Evolutionary conservation across 495 filamentous ascomycete species (phyloP).

Genomic region (Parachaetomium inaequale): DNA sequence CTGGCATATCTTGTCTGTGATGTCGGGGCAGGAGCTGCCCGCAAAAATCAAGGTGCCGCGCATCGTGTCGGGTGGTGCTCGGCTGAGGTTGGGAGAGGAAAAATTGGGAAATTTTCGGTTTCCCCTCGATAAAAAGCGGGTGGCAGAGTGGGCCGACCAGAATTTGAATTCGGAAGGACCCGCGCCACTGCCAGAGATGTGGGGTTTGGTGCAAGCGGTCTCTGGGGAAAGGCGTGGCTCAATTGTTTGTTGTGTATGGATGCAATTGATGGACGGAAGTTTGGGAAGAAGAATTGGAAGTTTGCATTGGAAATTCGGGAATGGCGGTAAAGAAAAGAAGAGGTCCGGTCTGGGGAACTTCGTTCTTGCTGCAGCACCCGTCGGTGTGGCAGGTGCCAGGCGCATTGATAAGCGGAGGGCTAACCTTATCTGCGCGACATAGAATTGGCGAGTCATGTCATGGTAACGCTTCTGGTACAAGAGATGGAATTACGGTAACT

Average conservation of each 20-base stretch:
- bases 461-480: too few species aligned
- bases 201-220: not conserved
- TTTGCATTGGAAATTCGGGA: not conserved
- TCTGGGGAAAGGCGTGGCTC: not conserved
- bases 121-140: constrained; percentile 11
- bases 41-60: constrained; percentile 56
- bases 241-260: not conserved
- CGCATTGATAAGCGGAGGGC: too few species aligned
- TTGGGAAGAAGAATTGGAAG: not conserved
- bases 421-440: too few species aligned
- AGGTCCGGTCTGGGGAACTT: too few species aligned
- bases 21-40: constrained; percentile 54
- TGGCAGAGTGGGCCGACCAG: constrained; percentile 11
- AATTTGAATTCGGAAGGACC: constrained; percentile 3
- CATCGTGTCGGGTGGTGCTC: constrained; percentile 33
- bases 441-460: too few species aligned
- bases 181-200: constrained; percentile 2
- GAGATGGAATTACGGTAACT: too few species aligned
- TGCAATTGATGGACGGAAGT: not conserved
- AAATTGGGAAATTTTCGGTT: constrained; percentile 1
- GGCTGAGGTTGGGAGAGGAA: constrained; percentile 3
- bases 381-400: too few species aligned
- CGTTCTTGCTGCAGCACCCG: too few species aligned
- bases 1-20: constrained; percentile 56
- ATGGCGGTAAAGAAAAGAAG: not conserved